These are phyloP conservation scores for Polytrichum commune DNA, from an alignment of 225 moss, liverwort and hornwort species.

Conservation along the genomic window DNA sequence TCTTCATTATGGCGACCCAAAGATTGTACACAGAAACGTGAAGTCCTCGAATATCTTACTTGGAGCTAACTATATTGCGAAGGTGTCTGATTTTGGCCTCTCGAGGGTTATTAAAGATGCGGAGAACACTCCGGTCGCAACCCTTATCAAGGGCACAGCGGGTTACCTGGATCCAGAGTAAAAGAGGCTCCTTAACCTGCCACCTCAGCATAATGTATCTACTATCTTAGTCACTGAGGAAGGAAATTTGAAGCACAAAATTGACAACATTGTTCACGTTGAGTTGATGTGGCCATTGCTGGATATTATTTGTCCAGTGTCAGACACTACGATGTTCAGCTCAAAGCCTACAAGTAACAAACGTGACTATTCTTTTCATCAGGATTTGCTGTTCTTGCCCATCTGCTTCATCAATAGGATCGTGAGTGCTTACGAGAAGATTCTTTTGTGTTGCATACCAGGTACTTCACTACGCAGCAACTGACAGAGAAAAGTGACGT, in stretches of 20 bases:
- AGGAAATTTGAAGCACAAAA: no score
- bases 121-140: constrained; percentile 28
- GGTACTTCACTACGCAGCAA: constrained; percentile 57
- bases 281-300: no score
- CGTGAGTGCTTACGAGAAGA: background rate
- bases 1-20: constrained; percentile 54
- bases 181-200: constrained; percentile 12
- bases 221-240: no score
- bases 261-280: no score
- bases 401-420: no score
- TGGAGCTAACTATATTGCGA: constrained; percentile 47
- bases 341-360: no score
- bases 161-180: constrained; percentile 88
- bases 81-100: constrained; percentile 66
- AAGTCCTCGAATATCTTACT: constrained; percentile 72
- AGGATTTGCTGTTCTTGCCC: no score
- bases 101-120: constrained; percentile 28
- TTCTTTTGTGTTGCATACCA: constrained; percentile 13
- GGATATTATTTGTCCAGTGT: no score
- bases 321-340: no score
- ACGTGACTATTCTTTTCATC: no score
- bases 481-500: constrained; percentile 78
- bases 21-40: constrained; percentile 64
- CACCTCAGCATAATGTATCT: background rate
- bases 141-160: constrained; percentile 54